Evolutionary conservation across 371 early-diverging fungal species (phyloP).

Genomic region (Syncephalastrum racemosum): DNA sequence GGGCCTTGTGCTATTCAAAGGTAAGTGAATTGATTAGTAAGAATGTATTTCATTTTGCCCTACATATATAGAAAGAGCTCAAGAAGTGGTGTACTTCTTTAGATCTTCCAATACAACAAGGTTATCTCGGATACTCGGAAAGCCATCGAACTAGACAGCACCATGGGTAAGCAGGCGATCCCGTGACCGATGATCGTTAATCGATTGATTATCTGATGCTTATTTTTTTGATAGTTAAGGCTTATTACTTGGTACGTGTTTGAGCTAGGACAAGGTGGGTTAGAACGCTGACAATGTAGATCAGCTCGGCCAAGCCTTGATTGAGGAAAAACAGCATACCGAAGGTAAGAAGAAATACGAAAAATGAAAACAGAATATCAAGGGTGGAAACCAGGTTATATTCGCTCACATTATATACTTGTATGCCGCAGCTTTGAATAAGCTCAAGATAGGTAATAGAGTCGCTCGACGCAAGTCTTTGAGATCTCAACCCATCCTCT

Average conservation of each 20-base stretch:
- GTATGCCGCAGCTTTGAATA: slow-evolving; percentile 43
- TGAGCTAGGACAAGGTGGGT: slow-evolving; percentile 3
- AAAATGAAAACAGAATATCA: not conserved
- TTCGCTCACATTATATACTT: not conserved
- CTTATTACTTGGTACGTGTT: slow-evolving; percentile 60
- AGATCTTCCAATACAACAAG: slow-evolving; percentile 56
- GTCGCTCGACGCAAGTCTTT: not conserved
- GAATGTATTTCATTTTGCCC: not conserved
- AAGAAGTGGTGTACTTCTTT: not conserved
- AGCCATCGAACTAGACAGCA: slow-evolving; percentile 71
- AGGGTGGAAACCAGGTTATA: not conserved
- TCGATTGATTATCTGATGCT: slow-evolving; percentile 1
- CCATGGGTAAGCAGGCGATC: slow-evolving; percentile 39
- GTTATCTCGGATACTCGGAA: slow-evolving; percentile 67
- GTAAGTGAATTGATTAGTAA: slow-evolving; percentile 22
- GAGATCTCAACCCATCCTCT: not conserved
- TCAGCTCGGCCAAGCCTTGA: slow-evolving; percentile 63
- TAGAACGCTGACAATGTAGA: slow-evolving; percentile 6
- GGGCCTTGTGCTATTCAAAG: slow-evolving; percentile 75
- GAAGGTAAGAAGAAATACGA: slow-evolving; percentile 30
- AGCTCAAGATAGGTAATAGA: slow-evolving; percentile 55
- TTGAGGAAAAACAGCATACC: slow-evolving; percentile 45
- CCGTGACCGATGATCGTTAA: too few species aligned
- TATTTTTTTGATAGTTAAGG: slow-evolving; percentile 53
- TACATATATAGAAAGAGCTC: not conserved